These are phyloP conservation scores for Mortierella sp. DNA, from an alignment of 371 early-diverging fungal genomes.

Conservation along the genomic window DNA sequence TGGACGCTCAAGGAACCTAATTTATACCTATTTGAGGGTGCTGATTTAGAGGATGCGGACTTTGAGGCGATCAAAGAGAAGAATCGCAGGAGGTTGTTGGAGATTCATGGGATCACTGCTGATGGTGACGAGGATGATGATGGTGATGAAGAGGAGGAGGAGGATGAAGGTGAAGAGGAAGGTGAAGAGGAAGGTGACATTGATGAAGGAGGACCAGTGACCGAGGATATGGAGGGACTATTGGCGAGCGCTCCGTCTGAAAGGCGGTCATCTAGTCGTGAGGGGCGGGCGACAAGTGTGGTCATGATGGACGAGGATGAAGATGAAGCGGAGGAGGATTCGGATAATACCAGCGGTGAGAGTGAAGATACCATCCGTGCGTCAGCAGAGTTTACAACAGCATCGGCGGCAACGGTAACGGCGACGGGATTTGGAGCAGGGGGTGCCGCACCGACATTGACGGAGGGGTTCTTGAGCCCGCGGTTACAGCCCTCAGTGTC, in stretches of 20 bases:
- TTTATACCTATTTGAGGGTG: constrained; percentile 59
- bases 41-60: constrained; percentile 41
- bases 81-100: constrained; percentile 4
- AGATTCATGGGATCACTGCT: neutral
- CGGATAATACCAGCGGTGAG: constrained; percentile 13
- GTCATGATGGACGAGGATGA: constrained; percentile 20
- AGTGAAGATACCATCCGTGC: constrained; percentile 13
- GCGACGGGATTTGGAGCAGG: neutral
- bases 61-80: constrained; percentile 30
- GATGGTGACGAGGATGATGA: neutral
- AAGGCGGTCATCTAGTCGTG: constrained; percentile 6
- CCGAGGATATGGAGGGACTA: constrained; percentile 28
- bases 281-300: constrained; percentile 14
- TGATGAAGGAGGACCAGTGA: neutral
- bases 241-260: constrained; percentile 7
- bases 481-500: constrained; percentile 11
- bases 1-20: constrained; percentile 58
- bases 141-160: neutral
- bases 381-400: neutral
- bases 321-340: constrained; percentile 9
- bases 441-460: neutral
- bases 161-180: neutral
- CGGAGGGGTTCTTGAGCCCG: constrained; percentile 8
- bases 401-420: neutral
- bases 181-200: constrained; percentile 14